Evolutionary conservation across 495 filamentous ascomycete species (phyloP).

Genomic region (Immersiella caudata): DNA sequence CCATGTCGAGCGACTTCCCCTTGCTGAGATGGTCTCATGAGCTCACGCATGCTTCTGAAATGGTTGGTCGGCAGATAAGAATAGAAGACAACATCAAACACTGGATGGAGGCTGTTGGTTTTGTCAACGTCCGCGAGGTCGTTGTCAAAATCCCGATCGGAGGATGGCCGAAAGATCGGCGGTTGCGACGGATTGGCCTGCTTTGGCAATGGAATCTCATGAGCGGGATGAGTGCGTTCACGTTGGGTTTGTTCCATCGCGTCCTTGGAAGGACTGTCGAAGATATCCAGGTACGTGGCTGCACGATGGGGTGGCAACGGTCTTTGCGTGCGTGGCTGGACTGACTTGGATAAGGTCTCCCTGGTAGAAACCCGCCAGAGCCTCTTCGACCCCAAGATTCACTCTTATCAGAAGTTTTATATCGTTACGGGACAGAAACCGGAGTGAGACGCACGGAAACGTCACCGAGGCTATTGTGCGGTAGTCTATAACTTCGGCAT

Average conservation of each 20-base stretch:
- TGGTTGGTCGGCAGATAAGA: conserved; percentile 53
- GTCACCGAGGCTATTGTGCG: not conserved
- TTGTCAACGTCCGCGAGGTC: conserved; percentile 62
- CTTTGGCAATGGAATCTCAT: conserved; percentile 41
- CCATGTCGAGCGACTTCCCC: conserved; percentile 48
- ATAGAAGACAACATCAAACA: conserved; percentile 55
- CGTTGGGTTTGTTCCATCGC: conserved; percentile 29
- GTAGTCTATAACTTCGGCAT: too few species aligned
- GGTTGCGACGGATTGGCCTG: conserved; percentile 38
- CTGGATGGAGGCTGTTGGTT: conserved; percentile 64
- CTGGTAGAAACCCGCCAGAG: conserved; percentile 61
- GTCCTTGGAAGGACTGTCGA: conserved; percentile 47
- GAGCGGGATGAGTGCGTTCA: conserved; percentile 37
- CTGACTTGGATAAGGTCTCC: conserved; percentile 49
- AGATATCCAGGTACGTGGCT: conserved; percentile 43
- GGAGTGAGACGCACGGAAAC: not conserved
- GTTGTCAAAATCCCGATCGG: conserved; percentile 63
- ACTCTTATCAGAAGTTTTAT: conserved; percentile 57
- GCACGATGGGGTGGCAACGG: not conserved
- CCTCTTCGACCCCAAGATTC: conserved; percentile 56
- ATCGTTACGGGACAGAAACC: conserved; percentile 62
- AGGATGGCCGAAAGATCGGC: conserved; percentile 46
- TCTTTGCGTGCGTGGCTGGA: not conserved
- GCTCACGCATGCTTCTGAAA: conserved; percentile 49
- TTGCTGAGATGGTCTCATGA: conserved; percentile 58